phyloP scores from a whole-genome alignment of 306 rosid species.

The Lupinus albus region DNA sequence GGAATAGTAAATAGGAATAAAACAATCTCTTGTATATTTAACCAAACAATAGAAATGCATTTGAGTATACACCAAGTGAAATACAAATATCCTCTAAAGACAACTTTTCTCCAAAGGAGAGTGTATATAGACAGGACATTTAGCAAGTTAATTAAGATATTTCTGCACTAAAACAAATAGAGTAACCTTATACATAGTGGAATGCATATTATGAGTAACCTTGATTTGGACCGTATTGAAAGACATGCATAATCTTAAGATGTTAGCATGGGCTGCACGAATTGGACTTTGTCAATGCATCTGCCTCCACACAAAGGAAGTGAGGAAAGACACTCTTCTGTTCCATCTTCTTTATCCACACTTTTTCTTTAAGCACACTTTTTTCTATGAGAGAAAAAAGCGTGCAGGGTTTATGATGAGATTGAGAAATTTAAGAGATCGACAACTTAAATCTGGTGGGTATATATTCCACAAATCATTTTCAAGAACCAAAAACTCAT shows the following conservation, averaged over 20 bases:
- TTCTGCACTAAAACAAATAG: no score
- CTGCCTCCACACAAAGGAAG: neutral
- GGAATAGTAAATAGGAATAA: no score
- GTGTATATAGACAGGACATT: no score
- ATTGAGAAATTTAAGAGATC: neutral
- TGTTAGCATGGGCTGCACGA: neutral
- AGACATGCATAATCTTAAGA: no score
- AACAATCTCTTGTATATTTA: no score
- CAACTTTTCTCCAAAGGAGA: no score
- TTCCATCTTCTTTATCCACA: neutral
- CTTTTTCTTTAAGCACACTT: neutral
- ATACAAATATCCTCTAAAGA: no score
- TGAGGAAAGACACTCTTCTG: neutral
- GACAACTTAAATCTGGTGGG: slow-evolving; percentile 2
- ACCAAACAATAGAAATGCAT: no score
- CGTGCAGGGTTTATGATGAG: slow-evolving; percentile 7
- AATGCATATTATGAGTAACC: no score
- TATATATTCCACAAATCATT: slow-evolving; percentile 10
- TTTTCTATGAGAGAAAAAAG: neutral
- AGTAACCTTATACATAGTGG: no score
- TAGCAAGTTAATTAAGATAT: no score
- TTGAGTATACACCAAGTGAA: no score
- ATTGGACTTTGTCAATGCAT: neutral
- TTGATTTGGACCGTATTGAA: neutral
- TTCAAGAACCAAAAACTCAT: neutral